Percentiles rank a stretch among this genome's conserved stretches.
Conservation (phyloP, 306 rosid genomes). For the Datisca glomerata region DNA sequence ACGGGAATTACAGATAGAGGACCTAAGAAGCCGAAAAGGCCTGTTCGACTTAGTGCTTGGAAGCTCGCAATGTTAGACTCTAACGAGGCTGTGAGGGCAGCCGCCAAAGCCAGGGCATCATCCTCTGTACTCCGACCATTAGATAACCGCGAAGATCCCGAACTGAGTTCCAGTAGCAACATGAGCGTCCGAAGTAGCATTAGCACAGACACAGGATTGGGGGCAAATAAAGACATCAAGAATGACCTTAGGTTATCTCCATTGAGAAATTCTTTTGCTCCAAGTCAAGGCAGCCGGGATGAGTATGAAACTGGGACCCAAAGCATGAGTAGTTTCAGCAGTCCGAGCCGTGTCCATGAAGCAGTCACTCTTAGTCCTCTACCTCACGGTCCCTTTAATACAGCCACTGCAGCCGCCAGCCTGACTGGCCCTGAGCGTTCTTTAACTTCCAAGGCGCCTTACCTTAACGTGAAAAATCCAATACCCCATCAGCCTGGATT, state of each 20-base stretch:
- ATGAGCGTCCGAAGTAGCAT: conserved; percentile 82
- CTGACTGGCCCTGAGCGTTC: conserved; percentile 52
- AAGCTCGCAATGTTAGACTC: conserved; percentile 90
- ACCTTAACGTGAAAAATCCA: conserved; percentile 36
- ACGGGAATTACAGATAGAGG: conserved; percentile 65
- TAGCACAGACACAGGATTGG: conserved; percentile 46
- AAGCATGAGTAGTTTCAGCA: conserved; percentile 91
- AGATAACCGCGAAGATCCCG: conserved; percentile 52
- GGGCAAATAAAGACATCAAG: conserved; percentile 57
- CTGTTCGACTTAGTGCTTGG: conserved; percentile 90
- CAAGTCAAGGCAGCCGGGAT: conserved; percentile 83
- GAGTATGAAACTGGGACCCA: conserved; percentile 93
- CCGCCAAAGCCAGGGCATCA: conserved; percentile 97
- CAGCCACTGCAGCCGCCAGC: conserved; percentile 42
- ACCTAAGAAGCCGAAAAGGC: conserved; percentile 53
- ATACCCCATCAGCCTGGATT: conserved; percentile 36
- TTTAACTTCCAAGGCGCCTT: conserved; percentile 38
- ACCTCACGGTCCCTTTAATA: conserved; percentile 60
- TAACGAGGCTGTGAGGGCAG: conserved; percentile 73
- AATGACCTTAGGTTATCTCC: conserved; percentile 57
- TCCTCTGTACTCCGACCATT: conserved; percentile 86
- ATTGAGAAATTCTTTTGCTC: conserved; percentile 52
- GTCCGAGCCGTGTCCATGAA: conserved; percentile 85
- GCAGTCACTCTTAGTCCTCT: conserved; percentile 87
- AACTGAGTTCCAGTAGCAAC: conserved; percentile 81